Conservation (phyloP, 1,139 yeast genomes). For the Geotrichum restrictum region DNA sequence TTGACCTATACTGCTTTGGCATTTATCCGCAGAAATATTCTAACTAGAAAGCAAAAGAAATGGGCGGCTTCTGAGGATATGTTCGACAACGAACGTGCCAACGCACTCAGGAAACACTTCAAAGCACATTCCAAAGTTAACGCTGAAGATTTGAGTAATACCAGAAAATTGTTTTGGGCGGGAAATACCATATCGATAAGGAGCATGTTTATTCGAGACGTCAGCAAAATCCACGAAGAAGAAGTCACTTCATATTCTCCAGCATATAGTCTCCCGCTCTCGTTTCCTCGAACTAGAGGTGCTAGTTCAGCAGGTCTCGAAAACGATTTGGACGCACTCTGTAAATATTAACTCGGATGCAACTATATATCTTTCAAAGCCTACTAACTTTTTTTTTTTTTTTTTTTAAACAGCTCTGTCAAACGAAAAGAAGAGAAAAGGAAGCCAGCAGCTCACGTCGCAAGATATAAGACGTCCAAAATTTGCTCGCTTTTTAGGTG, state of each 20-base stretch:
- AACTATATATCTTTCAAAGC: neutral
- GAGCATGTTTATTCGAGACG: neutral
- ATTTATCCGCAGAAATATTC: neutral
- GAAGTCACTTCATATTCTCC: neutral
- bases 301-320: too few relatives aligned
- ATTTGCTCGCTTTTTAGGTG: neutral
- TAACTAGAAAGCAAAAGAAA: neutral
- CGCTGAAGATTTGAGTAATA: neutral
- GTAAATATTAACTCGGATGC: neutral
- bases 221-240: too few relatives aligned
- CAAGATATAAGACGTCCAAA: neutral
- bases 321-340: too few relatives aligned
- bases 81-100: too few relatives aligned
- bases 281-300: too few relatives aligned
- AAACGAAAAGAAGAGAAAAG: constrained; percentile 6
- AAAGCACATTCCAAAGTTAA: neutral
- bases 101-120: too few relatives aligned
- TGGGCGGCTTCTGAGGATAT: neutral
- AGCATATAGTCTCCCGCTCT: neutral
- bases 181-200: constrained; percentile 3
- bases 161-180: constrained; percentile 1
- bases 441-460: neutral
- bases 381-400: neutral
- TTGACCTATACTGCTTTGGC: neutral
- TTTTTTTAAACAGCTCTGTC: neutral